Percentiles rank a stretch among this genome's conserved stretches.
Conservation (phyloP, 2,329 filamentous ascomycete genomes). For the Phaeoacremonium minimum region DNA sequence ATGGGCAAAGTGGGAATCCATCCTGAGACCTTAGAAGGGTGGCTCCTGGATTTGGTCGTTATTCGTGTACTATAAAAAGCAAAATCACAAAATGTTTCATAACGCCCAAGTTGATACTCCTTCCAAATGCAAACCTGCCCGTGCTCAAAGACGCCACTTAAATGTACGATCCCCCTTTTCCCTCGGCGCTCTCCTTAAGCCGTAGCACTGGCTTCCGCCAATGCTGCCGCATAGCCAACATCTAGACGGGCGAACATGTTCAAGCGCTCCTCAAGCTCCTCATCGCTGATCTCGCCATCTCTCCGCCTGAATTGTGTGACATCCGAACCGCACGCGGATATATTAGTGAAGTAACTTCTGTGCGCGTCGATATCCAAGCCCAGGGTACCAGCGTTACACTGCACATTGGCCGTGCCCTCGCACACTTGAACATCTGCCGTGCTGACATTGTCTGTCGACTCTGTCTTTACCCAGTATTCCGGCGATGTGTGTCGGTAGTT, state of each 20-base stretch:
- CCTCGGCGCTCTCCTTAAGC: too few species aligned
- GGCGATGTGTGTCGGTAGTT: constrained; percentile 64
- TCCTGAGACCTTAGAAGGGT: too few species aligned
- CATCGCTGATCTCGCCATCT: constrained; percentile 18
- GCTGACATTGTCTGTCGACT: constrained; percentile 22
- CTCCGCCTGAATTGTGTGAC: constrained; percentile 16
- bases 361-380: constrained; percentile 42
- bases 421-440: constrained; percentile 43
- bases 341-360: constrained; percentile 40
- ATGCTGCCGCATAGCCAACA: constrained; percentile 3
- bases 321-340: constrained; percentile 31
- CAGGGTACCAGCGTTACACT: constrained; percentile 46
- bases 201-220: not conserved
- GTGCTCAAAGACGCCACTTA: too few species aligned
- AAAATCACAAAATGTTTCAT: too few species aligned
- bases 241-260: constrained; percentile 18
- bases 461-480: constrained; percentile 59
- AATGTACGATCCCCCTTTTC: too few species aligned
- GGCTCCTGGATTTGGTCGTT: too few species aligned
- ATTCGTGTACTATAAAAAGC: too few species aligned
- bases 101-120: too few species aligned
- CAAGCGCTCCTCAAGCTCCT: constrained; percentile 32
- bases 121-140: too few species aligned
- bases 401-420: constrained; percentile 37
- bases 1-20: too few species aligned